Base-by-base conservation (phyloP, 345 rosid species). In the Fremontodendron californicum region DNA sequence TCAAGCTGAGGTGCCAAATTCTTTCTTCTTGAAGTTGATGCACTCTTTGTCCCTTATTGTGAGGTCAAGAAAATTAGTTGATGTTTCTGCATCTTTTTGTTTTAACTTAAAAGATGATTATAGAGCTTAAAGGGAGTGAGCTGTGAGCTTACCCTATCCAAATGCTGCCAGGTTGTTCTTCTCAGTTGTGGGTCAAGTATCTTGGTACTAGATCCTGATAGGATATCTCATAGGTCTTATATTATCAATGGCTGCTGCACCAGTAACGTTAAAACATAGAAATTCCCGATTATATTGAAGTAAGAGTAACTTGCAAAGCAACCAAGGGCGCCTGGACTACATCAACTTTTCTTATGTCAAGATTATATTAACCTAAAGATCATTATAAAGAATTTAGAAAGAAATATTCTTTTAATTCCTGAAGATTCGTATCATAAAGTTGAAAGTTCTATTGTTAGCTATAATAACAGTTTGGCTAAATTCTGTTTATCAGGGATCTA, bases 1-100 rank as follows among this genome's bases (percentile, higher is more conserved):
- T 42, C 84, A 77, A 74, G 72, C 83, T 39, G 85, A 85, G 85
- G 87, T 83, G 54, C 25, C 61, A n/a, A 29, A 12, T 61, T 57
- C 67, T 46, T 48, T 13, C 46, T 52, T 21, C 25, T 46, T 62
- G n/a, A 19, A 15, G 15, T 66, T 25, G 54, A 70, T 62, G 16
- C 9, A 45, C 23, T 57, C 42, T 80, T 57, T 54, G 9, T n/a
- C 43, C 69, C 5, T 64, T 64, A 0, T 64, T 64, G 23, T 62
- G 42, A 31, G 67, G 42, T 31, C 67, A 16, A 62, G 40, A 31
- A n/a, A 61, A 61, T 61, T 61, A 27, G 29, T 61, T 61, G 18
- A 11, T 29, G 19, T 25, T 31, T 61, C 37, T 61, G 39, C 35
- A 12, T 61, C 65, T 9, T 10, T 29, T 27, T 61, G 19, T 27